These are phyloP conservation scores for Candida maris DNA, from an alignment of 805 yeast species.

Conservation along the genomic window DNA sequence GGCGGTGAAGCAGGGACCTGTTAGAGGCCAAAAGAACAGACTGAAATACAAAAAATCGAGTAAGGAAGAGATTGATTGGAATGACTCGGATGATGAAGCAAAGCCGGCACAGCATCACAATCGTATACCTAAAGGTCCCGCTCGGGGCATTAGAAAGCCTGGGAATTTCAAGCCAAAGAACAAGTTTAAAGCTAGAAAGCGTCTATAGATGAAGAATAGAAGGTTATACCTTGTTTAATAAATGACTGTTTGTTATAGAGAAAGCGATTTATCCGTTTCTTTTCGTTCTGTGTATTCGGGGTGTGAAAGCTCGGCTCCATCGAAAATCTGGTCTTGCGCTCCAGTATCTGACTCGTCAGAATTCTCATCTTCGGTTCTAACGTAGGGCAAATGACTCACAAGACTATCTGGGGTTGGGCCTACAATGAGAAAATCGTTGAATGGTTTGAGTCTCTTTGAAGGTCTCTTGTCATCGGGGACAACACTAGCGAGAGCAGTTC, in stretches of 20 bases:
- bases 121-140: neutral
- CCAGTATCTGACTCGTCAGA: neutral
- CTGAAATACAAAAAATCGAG: slow-evolving; percentile 64
- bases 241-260: too few relatives aligned
- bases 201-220: slow-evolving; percentile 40
- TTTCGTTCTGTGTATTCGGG: too few relatives aligned
- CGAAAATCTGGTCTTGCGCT: too few relatives aligned
- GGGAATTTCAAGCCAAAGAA: slow-evolving; percentile 39
- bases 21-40: slow-evolving; percentile 88
- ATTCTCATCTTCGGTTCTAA: slow-evolving; percentile 16
- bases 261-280: too few relatives aligned
- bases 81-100: slow-evolving; percentile 30
- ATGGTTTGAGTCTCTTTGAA: slow-evolving; percentile 17
- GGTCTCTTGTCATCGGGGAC: slow-evolving; percentile 26
- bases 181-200: slow-evolving; percentile 57
- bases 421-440: slow-evolving; percentile 28
- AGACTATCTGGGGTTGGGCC: slow-evolving; percentile 35
- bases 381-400: slow-evolving; percentile 30
- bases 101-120: slow-evolving; percentile 3
- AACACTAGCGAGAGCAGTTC: slow-evolving; percentile 25
- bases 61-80: slow-evolving; percentile 52
- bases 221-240: too few relatives aligned
- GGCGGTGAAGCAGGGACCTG: slow-evolving; percentile 90
- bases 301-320: too few relatives aligned
- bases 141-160: too few relatives aligned